Evolutionary conservation across 2,329 filamentous ascomycete genomes (phyloP), one percentile per base, ranked within the genome.

Genomic region (Aspergillus texensis): DNA sequence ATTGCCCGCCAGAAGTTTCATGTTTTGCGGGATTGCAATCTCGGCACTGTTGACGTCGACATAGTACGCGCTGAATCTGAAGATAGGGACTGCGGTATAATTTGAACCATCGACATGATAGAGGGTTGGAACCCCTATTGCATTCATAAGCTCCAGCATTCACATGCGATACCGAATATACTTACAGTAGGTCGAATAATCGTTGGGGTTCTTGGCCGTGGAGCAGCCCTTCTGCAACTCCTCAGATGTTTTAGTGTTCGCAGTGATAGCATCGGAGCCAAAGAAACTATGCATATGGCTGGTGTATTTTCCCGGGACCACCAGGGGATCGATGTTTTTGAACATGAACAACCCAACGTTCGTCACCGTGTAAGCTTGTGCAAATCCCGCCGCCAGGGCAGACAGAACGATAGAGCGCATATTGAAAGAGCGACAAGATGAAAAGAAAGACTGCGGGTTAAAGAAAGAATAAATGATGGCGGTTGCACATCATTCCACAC

Each of bases 281-380:
- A 67, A 67, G 56, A 67, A 66, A 21, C 64, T 66, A 41, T 67
- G 66, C 64, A 67, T 67, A 45, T 67, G 66, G 52, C 66, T 67
- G 14, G 60, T 63, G 48, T 67, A 67, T 45, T 65, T 48, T 6
- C 64, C 66, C 28, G 62, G 66, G 21, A 66, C 36, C 6, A 67
- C 55, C 16, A 66, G 43, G 4, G 64, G 66, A 32, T 67, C 66
- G 26, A 67, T 63, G 58, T 67, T 67, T 32, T 67, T 67, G 16
- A 64, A 62, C 66, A 67, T 67, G 46, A 66, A 62, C 9, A 62
- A 30, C 28, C 56, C 62, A 28, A 39, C 48, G 52, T 61, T 62
- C 5, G 64, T 67, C 28, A 67, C 62, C 6, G 66, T 67, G 48
- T 66, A 67, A 9, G 66, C 66, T 28, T 66, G 54, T 45, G 66